Evolutionary conservation across 352 stramenopile species (phyloP).

Genomic region (Elongisporangium prolatum): DNA sequence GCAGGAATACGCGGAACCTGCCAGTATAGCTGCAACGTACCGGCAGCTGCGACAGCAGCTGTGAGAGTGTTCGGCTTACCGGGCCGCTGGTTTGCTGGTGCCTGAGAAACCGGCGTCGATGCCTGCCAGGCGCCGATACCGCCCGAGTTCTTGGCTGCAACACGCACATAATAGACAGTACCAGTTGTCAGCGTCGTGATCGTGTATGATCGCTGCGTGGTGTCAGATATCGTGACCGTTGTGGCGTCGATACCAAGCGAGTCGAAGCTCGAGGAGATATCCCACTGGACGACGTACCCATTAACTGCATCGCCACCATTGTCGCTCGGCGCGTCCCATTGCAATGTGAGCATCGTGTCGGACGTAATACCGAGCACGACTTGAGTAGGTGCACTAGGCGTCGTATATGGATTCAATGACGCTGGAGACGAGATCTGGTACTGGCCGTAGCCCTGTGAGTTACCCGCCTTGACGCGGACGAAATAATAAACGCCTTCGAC

Average conservation of each 20-base stretch:
- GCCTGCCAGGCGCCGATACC: constrained; percentile 55
- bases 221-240: constrained; percentile 50
- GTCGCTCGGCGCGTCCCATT: constrained; percentile 77
- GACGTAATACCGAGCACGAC: constrained; percentile 72
- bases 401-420: constrained; percentile 90
- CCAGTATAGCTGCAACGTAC: constrained; percentile 58
- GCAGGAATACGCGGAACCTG: constrained; percentile 54
- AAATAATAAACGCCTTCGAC: constrained; percentile 69
- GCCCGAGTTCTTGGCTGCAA: constrained; percentile 72
- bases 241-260: constrained; percentile 63
- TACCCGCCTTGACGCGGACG: constrained; percentile 61
- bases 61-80: constrained; percentile 64
- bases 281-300: constrained; percentile 91
- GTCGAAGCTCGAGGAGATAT: constrained; percentile 85
- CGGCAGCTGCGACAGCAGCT: constrained; percentile 17
- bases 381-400: constrained; percentile 80
- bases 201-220: constrained; percentile 65
- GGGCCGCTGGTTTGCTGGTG: constrained; percentile 48
- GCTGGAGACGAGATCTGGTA: constrained; percentile 86
- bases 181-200: constrained; percentile 81
- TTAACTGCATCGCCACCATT: constrained; percentile 88
- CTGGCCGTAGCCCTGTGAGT: constrained; percentile 68
- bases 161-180: constrained; percentile 85
- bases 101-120: constrained; percentile 36
- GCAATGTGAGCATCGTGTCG: constrained; percentile 90